Percentiles rank a stretch among this genome's conserved stretches.
Conservation (phyloP, 2,329 filamentous ascomycete species). For the Onygenales sp. region DNA sequence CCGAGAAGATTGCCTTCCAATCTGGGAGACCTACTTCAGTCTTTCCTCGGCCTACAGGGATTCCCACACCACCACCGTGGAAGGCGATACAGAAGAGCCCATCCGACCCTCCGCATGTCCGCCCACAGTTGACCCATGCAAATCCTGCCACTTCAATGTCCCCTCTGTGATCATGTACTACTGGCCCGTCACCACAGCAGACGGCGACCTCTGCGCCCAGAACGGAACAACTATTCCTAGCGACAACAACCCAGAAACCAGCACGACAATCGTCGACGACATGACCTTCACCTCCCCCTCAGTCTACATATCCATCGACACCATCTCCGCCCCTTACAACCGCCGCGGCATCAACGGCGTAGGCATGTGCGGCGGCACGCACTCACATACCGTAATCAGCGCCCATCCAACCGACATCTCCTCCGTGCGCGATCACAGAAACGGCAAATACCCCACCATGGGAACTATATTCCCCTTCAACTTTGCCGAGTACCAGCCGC, state of each 20-base stretch:
- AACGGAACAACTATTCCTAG: background rate
- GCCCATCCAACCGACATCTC: background rate
- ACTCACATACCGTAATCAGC: background rate
- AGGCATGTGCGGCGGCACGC: background rate
- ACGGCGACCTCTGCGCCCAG: background rate
- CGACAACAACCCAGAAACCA: background rate
- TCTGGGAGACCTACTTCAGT: background rate
- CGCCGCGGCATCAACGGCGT: too few relatives aligned
- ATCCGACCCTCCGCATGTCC: background rate
- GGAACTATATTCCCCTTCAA: background rate
- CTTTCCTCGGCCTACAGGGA: background rate
- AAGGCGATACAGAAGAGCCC: background rate
- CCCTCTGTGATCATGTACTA: background rate
- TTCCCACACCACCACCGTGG: background rate
- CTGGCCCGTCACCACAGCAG: background rate
- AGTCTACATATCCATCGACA: background rate
- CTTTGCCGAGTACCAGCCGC: background rate
- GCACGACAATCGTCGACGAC: background rate
- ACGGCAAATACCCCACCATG: background rate
- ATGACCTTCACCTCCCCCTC: background rate
- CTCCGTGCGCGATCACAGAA: background rate
- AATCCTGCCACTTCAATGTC: background rate
- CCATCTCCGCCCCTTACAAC: background rate
- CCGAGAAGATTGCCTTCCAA: background rate
- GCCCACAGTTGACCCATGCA: background rate